Evolutionary conservation across 495 filamentous ascomycete species (phyloP).

Genomic region (Xylaria longipes): DNA sequence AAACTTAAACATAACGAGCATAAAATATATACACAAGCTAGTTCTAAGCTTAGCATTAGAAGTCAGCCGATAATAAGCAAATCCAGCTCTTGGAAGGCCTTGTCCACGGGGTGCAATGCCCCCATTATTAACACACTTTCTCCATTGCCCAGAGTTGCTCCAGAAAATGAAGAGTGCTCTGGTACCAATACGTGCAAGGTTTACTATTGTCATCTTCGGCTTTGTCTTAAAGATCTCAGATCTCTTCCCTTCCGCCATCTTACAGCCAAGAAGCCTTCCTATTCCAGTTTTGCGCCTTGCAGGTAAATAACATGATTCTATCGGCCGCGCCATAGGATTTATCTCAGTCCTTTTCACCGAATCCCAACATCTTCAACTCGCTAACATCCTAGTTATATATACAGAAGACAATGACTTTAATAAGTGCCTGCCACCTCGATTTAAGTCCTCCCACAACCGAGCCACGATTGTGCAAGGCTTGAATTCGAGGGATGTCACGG

Average conservation of each 20-base stretch:
- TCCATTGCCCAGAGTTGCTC: not conserved
- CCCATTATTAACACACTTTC: not conserved
- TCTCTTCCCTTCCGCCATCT: not conserved
- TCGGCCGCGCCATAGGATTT: not conserved
- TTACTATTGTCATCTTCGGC: not conserved
- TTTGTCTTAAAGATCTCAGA: not conserved
- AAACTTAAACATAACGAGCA: too few relatives aligned
- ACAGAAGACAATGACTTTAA: not conserved
- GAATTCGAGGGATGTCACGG: not conserved
- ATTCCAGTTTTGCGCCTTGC: not conserved
- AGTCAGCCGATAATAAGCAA: too few relatives aligned
- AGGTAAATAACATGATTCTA: not conserved
- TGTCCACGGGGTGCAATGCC: too few relatives aligned
- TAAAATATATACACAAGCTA: too few relatives aligned
- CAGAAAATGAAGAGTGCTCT: not conserved
- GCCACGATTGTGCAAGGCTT: not conserved
- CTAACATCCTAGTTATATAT: not conserved
- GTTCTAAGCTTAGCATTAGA: too few relatives aligned
- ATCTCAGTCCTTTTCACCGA: not conserved
- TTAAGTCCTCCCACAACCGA: not conserved
- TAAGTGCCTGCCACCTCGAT: not conserved
- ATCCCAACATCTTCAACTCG: not conserved
- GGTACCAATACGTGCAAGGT: not conserved
- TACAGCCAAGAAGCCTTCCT: not conserved
- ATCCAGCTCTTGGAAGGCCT: too few relatives aligned